Evolutionary conservation across 768 basidiomycete species (phyloP).

Genomic region (Boletales sp.): DNA sequence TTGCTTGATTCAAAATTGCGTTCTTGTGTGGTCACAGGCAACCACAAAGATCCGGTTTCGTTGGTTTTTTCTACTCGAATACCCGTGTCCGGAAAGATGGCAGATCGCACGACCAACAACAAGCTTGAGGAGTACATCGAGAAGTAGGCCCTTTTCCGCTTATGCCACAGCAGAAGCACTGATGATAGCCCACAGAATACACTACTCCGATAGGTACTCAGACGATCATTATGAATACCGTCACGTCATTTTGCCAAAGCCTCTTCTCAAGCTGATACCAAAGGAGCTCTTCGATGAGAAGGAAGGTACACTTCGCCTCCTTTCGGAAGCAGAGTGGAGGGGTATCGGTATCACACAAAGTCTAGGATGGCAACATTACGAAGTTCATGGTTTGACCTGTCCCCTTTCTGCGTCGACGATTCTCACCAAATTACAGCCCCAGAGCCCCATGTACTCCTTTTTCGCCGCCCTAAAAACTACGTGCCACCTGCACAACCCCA

Average conservation of each 20-base stretch:
- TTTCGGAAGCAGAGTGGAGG: constrained; percentile 90
- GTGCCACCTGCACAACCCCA: constrained; percentile 49
- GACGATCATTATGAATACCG: constrained; percentile 95
- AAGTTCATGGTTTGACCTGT: constrained; percentile 77
- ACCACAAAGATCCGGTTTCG: not conserved
- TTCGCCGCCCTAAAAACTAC: constrained; percentile 76
- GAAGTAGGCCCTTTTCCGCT: constrained; percentile 46
- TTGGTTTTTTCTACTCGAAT: constrained; percentile 3
- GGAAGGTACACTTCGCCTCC: constrained; percentile 73
- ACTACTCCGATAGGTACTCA: constrained; percentile 88
- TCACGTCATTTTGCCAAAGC: constrained; percentile 95
- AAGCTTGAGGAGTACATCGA: constrained; percentile 76
- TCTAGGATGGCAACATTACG: constrained; percentile 95
- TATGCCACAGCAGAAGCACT: constrained; percentile 14
- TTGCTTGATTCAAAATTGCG: constrained; percentile 6
- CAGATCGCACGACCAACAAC: constrained; percentile 39
- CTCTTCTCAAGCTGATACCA: constrained; percentile 89
- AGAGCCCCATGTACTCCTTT: constrained; percentile 91
- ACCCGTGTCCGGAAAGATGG: constrained; percentile 15
- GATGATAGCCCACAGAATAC: constrained; percentile 51
- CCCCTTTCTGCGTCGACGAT: not conserved
- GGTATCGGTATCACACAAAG: constrained; percentile 96
- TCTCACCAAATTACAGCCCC: constrained; percentile 53
- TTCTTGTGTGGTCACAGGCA: not conserved
- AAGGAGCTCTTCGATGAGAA: constrained; percentile 80